Evolutionary conservation across 1,284 basidiomycete species (phyloP), one percentile per base, ranked within the genome.

Genomic region (Sporisorium iseilematis-ciliati): DNA sequence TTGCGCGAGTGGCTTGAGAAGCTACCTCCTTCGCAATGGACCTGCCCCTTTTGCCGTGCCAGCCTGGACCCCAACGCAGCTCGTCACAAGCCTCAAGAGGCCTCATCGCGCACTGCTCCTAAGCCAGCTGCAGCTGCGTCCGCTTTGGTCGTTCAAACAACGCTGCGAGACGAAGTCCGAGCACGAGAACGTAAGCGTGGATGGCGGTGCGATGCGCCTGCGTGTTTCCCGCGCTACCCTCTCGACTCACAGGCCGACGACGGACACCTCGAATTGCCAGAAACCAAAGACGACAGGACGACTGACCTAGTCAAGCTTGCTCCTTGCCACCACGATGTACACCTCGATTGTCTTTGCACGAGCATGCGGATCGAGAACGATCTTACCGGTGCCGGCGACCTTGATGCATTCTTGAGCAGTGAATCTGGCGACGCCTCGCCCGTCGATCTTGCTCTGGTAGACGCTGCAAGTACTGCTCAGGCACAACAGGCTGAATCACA

Each of bases 21-120:
- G 23, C 64, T 65, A 6, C 65, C 77, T 4, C 82, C 82, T 1
- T 69, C 63, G 29, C 69, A 82, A 33, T 84, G 83, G 83, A 76
- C 75, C 0, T 84, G 83, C 46, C 83, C 83, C 8, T 82, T 81
- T 23, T 84, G 83, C 55, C 73, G 83, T 14, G 67, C 65, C 0
- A 55, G 58, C 26, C 65, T 84, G 23, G 57, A 49, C 18, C 45
- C 64, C 4, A 29, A 63, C 31, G 10, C 51, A 31, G 31, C 41
- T 21, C 50, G 56, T 23, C 43, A 23, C 29, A 14, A 43, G 14
- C 21, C 50, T 7, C 42, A 43, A n/a, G 18, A 35, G 20, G 40
- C 64, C 25, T 52, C 58, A 2, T 35, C 46, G 10, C 42, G 46
- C 16, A 11, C 56, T 12, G 35, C 53, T 7, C 23, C 50, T 21